Evolutionary conservation across 148 eudicot genomes (phyloP), one percentile per base, ranked within the genome.

Genomic region (Tetragonia tetragonoides): DNA sequence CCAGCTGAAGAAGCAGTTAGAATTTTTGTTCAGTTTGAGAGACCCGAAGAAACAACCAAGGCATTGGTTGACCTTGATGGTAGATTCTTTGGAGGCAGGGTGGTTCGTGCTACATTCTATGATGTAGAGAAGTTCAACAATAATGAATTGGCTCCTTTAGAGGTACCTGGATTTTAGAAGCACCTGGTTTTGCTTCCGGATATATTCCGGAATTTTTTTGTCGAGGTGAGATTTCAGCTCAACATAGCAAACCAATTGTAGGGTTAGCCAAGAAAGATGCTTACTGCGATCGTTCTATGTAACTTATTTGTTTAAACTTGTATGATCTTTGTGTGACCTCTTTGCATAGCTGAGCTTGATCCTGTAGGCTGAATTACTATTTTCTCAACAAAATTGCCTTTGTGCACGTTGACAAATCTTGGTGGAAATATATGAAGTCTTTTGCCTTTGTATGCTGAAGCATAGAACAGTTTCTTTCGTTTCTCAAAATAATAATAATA

Each of bases 1-100:
- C 99, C 99, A 57, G 60, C 82, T 3, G 89, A 90, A 3, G 99
- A 95, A 84, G 99, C 99, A 46, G 99, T 95, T 8, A 86, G 97
- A 80, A 95, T 95, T 15, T 92, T 92, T 79, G 92, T 95, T 74
- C 99, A 95, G 86, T 95, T 95, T 81, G 99, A 95, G 84, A 92
- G 89, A 83, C 67, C 96, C 10, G 99, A 90, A 77, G 91, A 95
- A 80, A 91, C 99, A 40, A 92, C 97, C 54, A 91, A 91, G 83
- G 99, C 99, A 20, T 86, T 89, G 28, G 83, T 91, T 71, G 98
- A 95, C 76, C 97, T 92, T 54, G 99, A 91, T 77, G 96, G 97
- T 49, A 90, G 99, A 49, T 95, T 86, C 76, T 92, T 95, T 60
- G 98, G 98, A 21, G 98, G 99, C 21, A 85, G 96, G 82, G 83